Base-by-base conservation (phyloP, 163 green algal genomes). In the Prototheca wickerhamii region DNA sequence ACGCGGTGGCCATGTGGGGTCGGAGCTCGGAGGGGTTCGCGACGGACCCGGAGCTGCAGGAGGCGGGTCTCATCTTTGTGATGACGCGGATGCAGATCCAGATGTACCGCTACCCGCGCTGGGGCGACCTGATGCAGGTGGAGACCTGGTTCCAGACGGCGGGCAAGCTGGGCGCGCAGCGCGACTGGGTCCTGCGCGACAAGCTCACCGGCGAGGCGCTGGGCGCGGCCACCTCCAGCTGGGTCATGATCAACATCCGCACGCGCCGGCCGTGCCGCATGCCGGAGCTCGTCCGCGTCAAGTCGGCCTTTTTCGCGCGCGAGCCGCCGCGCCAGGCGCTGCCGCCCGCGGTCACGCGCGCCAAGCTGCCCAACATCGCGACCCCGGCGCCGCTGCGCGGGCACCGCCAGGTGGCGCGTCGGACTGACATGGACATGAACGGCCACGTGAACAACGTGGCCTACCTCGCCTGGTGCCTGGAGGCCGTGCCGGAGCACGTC, bases 391-490 rank as follows among this genome's bases (percentile, higher is more conserved):
- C 55, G 30, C 30, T 44, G 32, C 30, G 25, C 43, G 56, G 54
- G 30, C 68, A 71, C 0, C 37, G 68, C 35, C 82, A 90, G 66
- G 70, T 93, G 50, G 88, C 90, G 0, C 83, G 90, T 2, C 81
- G 86, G 58, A 84, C 68, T 34, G 88, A 98, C 77, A 88, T 98
- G 76, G 92, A 98, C 86, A 97, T 97, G 88, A 98, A 98, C 58
- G 87, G 86, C 10, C 92, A 98, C 82, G 89, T 98, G 56, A 98
- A 98, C 84, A 98, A 98, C 69, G 91, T 96, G 0, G 89, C 87
- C 2, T 98, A 98, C 72, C 71, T 98, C 40, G 82, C 71, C 0
- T 98, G 92, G 91, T 77, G 79, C 3, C 67, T 98, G 65, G 91
- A 98, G 68, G 84, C 82, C 3, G 72, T 95, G 23, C 87, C 89